Evolutionary conservation across 2,329 filamentous ascomycete species (phyloP).

Genomic region (Sarocladiaceae sp.): DNA sequence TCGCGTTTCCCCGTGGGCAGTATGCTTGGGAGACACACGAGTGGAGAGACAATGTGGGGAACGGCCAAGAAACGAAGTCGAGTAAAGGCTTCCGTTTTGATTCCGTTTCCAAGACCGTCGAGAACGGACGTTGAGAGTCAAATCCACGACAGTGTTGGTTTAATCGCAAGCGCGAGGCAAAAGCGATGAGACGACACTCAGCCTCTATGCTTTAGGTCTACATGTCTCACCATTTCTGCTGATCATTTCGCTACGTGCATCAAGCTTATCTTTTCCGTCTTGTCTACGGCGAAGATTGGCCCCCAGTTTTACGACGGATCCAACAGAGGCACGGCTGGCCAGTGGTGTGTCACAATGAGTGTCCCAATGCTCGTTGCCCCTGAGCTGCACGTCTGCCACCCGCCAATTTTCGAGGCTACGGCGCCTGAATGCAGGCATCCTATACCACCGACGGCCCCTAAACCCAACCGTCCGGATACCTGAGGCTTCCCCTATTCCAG

Average conservation of each 20-base stretch:
- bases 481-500: neutral
- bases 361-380: neutral
- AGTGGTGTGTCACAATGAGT: neutral
- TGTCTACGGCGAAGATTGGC: conserved; percentile 2
- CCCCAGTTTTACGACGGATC: conserved; percentile 2
- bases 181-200: too few relatives aligned
- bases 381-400: too few relatives aligned
- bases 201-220: too few relatives aligned
- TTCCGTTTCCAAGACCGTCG: neutral
- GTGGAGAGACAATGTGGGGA: neutral
- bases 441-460: too few relatives aligned
- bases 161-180: too few relatives aligned
- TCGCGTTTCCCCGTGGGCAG: neutral
- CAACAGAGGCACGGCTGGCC: neutral
- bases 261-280: neutral
- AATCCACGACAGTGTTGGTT: too few relatives aligned
- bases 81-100: too few relatives aligned
- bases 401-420: too few relatives aligned
- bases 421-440: too few relatives aligned
- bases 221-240: too few relatives aligned
- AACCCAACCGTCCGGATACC: neutral
- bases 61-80: neutral
- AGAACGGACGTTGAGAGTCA: neutral
- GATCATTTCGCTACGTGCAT: conserved; percentile 3
- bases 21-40: neutral